Base-by-base conservation (phyloP, 2,329 filamentous ascomycete genomes). In the Bipolaris zeicola region DNA sequence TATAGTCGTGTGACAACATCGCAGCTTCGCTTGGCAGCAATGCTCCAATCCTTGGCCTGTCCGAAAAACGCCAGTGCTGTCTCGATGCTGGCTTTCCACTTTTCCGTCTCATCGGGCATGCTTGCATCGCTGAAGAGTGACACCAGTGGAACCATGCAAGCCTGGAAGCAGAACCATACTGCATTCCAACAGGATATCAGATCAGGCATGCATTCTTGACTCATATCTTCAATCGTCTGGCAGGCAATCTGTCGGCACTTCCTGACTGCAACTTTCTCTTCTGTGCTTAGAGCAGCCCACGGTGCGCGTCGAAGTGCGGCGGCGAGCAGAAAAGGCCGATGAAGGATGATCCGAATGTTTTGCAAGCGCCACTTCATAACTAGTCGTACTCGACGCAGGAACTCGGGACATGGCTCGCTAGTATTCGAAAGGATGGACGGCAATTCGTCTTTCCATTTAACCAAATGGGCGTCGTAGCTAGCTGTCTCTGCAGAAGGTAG, bases 341-440 rank as follows among this genome's bases (percentile, higher is more conserved):
- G 88, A 20, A 93, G 83, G 1, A 93, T 82, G 76, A 92, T 89
- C 44, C 89, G 87, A 44, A 92, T 82, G 65, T 91, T 92, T 69
- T 90, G 87, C 70, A 90, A 93, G 13, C 90, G 84, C 90, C 90
- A 93, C 73, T 90, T 89, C 87, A 92, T 91, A 65, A 92, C 84
- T 61, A 86, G 86, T 48, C 89, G 83, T 0, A 88, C 85, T 46
- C 89, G 88, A 61, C 86, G 86, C 16, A 92, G 82, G 2, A 88
- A 85, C 63, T 90, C 87, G 0, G 88, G 86, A 68, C 88, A 90
- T 8, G 87, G 85, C 53, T 91, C 87, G 79, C 72, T 68, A 10
- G 64, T 56, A 28, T 71, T 71, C n/a, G 67, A 68, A 3, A 81
- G 67, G 7, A 79, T 78, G 1, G 74, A 74, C 2, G 89, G 90